Conservation (phyloP, 2,329 filamentous ascomycete species). For the Pseudogymnoascus destructans region DNA sequence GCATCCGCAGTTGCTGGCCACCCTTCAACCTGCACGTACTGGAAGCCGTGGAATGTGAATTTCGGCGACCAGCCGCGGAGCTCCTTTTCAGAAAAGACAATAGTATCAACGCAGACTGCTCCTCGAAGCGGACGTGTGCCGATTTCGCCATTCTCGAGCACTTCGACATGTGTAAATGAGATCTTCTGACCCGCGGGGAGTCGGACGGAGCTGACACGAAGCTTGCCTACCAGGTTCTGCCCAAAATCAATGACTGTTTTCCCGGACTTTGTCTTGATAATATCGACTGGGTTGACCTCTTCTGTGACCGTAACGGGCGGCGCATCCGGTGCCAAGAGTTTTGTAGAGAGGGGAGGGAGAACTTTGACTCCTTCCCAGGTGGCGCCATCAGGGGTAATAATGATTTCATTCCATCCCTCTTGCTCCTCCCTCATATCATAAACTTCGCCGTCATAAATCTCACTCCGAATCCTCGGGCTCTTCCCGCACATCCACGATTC, state of each 20-base stretch:
- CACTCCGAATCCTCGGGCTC: constrained; percentile 16
- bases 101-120: constrained; percentile 28
- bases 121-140: constrained; percentile 29
- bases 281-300: constrained; percentile 23
- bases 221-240: constrained; percentile 42
- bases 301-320: constrained; percentile 32
- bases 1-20: constrained; percentile 20
- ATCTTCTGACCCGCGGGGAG: constrained; percentile 31
- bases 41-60: constrained; percentile 32
- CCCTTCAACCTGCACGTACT: constrained; percentile 30
- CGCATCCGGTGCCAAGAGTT: constrained; percentile 30
- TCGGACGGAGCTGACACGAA: constrained; percentile 30
- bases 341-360: constrained; percentile 16
- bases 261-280: constrained; percentile 29
- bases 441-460: constrained; percentile 40
- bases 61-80: constrained; percentile 29
- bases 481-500: constrained; percentile 17
- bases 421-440: constrained; percentile 11
- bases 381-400: not conserved
- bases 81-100: constrained; percentile 26
- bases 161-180: constrained; percentile 33
- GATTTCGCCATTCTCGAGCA: constrained; percentile 32
- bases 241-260: constrained; percentile 42
- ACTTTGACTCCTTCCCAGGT: constrained; percentile 10
- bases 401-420: not conserved